Base-by-base conservation (phyloP, 2,329 filamentous ascomycete species). In the Aspergillus unguis region DNA sequence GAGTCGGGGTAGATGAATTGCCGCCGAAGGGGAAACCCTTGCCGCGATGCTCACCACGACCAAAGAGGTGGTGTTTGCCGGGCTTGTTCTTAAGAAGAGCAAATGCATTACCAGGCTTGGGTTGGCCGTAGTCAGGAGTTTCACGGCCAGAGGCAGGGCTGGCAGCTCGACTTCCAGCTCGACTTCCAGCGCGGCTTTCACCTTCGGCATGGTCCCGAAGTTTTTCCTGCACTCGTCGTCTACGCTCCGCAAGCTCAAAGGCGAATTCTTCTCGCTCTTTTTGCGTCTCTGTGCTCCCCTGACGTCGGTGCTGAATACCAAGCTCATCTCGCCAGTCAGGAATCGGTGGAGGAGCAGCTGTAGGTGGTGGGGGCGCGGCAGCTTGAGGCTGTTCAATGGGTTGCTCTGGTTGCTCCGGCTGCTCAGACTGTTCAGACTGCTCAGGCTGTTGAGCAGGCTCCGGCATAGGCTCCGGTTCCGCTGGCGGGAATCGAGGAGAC, bases 311-410 rank as follows among this genome's bases (percentile, higher is more conserved):
- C 27, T 66, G 66, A n/a, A 66, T 29, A 5, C 11, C 58, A 9
- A 79, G 58, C 50, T 82, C 79, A 5, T 77, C 71, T 56, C 80
- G 75, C 78, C 78, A 81, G 5, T 72, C 59, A 4, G 65, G 50
- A 2, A 56, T 55, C 25, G 31, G 38, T 10, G 45, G 26, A 8
- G 41, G 10, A 25, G 42, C 42, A 44, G 17, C 7, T 2, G 25
- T 45, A 9, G 48, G 48, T 11, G 48, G 29, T 3, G 3, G 41
- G 41, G 48, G 28, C 4, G 48, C 41, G 7, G 28, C 33, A 36
- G 36, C 5, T 23, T 29, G 45, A n/a, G 46, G 36, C 6, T 38
- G 23, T 6, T 59, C 45, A 8, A 41, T 26, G 29, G 46, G 17
- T 17, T 17, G 17, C 17, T 17, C 17, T 1, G 1, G 17, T 17